Percentiles rank a stretch among this genome's conserved stretches.
Conservation (phyloP, 1,284 basidiomycete genomes). For the Vanrija pseudolonga region DNA sequence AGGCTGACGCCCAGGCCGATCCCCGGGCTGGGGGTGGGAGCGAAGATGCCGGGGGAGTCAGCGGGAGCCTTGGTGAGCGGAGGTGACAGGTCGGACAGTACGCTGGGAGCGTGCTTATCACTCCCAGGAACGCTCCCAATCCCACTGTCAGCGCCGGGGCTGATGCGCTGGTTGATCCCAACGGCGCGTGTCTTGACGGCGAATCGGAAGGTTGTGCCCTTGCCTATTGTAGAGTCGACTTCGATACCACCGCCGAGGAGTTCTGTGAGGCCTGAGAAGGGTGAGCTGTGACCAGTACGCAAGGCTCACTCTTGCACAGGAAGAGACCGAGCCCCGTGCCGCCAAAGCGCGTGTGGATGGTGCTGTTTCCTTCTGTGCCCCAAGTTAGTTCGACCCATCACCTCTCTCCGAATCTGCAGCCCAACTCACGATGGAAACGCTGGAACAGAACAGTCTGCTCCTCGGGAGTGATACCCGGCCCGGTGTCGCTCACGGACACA, state of each 20-base stretch:
- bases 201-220: constrained; percentile 50
- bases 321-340: constrained; percentile 38
- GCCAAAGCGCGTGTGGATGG: constrained; percentile 32
- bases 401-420: too few relatives aligned
- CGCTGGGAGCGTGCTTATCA: not conserved
- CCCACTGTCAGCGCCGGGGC: too few relatives aligned
- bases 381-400: too few relatives aligned
- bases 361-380: constrained; percentile 23
- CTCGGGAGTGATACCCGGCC: constrained; percentile 24
- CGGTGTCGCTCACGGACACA: constrained; percentile 25
- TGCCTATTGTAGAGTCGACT: constrained; percentile 22
- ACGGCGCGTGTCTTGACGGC: constrained; percentile 19
- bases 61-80: not conserved
- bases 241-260: constrained; percentile 35
- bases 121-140: not conserved
- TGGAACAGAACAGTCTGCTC: constrained; percentile 24
- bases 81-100: not conserved
- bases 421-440: constrained; percentile 22
- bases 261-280: constrained; percentile 24
- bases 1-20: too few relatives aligned
- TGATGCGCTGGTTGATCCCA: not conserved
- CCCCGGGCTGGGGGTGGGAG: too few relatives aligned
- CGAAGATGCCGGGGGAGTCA: not conserved
- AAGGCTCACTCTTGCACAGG: constrained; percentile 28
- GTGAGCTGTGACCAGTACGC: constrained; percentile 6